phyloP scores from a whole-genome alignment of 202 grass and related monocot species.

The Thinopyrum obtusiflorum region DNA sequence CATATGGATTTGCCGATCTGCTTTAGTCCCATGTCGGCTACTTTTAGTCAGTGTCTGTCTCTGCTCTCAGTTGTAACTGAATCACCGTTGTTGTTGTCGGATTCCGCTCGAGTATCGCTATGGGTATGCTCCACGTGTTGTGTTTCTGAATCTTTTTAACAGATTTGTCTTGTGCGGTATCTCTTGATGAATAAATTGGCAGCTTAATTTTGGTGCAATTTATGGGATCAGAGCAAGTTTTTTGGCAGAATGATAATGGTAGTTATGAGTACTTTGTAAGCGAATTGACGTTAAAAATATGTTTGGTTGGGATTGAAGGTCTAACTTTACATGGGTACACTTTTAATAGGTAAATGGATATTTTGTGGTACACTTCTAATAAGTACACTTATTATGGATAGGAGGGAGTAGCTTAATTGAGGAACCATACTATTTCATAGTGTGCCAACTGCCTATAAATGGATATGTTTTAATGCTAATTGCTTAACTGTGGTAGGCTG shows the following conservation, averaged over 20 bases:
- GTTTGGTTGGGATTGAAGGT: neutral
- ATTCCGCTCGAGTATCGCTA: neutral
- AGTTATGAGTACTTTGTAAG: neutral
- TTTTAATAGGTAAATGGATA: neutral
- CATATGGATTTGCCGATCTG: neutral
- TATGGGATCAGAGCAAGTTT: conserved; percentile 3
- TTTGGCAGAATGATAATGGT: neutral
- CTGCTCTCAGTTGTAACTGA: neutral
- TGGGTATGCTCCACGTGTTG: neutral
- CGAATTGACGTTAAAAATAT: neutral
- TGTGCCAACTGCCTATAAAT: neutral
- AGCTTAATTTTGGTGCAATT: neutral
- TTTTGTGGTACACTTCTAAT: neutral
- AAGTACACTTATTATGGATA: no score
- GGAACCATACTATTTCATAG: neutral
- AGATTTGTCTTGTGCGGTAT: neutral
- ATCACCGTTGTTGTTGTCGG: neutral
- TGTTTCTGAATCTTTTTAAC: neutral
- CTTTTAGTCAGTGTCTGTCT: neutral
- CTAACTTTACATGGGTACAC: neutral
- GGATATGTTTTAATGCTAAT: neutral
- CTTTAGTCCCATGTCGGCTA: neutral
- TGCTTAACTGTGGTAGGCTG: neutral
- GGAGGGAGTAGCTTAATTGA: neutral
- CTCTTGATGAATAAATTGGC: neutral